phyloP scores from a whole-genome alignment of 2,329 filamentous ascomycete genomes.

The Ascocoryne sarcoides region DNA sequence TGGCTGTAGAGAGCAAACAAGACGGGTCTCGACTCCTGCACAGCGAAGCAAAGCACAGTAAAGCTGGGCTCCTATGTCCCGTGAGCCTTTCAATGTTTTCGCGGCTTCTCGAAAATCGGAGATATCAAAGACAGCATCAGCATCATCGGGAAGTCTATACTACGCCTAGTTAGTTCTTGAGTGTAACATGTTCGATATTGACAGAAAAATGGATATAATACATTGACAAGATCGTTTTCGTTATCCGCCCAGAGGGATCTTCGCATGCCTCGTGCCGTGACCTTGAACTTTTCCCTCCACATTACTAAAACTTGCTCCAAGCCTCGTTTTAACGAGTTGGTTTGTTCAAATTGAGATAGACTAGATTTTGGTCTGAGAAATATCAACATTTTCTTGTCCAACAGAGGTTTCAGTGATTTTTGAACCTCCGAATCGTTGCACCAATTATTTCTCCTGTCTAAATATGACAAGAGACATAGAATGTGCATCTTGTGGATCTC shows the following conservation, averaged over 20 bases:
- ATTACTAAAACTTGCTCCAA: slow-evolving; percentile 58
- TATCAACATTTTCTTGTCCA: slow-evolving; percentile 56
- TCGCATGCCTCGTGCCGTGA: slow-evolving; percentile 63
- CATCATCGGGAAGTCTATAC: slow-evolving; percentile 21
- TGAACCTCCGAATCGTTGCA: slow-evolving; percentile 72
- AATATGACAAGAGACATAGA: slow-evolving; percentile 72
- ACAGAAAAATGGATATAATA: slow-evolving; percentile 28
- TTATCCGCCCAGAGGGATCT: slow-evolving; percentile 69
- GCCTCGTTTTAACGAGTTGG: slow-evolving; percentile 70
- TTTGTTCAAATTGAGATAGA: slow-evolving; percentile 65
- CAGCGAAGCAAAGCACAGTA: slow-evolving; percentile 81
- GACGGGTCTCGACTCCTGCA: slow-evolving; percentile 69
- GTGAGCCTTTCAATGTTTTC: slow-evolving; percentile 63
- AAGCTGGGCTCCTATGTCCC: slow-evolving; percentile 82
- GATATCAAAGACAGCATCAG: slow-evolving; percentile 60
- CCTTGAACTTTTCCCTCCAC: slow-evolving; percentile 61
- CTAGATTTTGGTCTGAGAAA: slow-evolving; percentile 61
- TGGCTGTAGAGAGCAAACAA: slow-evolving; percentile 86
- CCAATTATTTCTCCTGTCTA: slow-evolving; percentile 73
- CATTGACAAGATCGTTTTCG: slow-evolving; percentile 48
- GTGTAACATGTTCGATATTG: too few species aligned
- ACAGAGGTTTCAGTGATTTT: slow-evolving; percentile 50
- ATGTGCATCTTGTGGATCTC: slow-evolving; percentile 83
- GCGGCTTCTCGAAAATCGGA: slow-evolving; percentile 67
- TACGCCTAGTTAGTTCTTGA: slow-evolving; percentile 11